Evolutionary conservation across 192 early-diverging fungal species (phyloP).

Genomic region (Gamsiella multidivaricata): DNA sequence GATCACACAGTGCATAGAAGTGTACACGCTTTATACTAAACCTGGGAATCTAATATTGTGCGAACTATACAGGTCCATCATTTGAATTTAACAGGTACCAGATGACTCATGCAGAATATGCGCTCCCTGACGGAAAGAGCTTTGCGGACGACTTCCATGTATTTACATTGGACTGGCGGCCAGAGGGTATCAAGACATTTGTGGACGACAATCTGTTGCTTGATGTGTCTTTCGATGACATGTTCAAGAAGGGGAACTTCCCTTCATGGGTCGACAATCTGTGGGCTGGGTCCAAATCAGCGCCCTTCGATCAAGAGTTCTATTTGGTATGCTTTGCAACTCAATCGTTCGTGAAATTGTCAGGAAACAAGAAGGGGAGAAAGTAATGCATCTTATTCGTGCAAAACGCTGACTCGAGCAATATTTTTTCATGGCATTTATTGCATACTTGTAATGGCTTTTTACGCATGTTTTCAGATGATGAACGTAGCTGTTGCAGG

Average conservation of each 20-base stretch:
- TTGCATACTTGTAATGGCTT: not conserved
- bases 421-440: not conserved
- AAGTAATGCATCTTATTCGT: no score
- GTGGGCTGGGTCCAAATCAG: constrained; percentile 59
- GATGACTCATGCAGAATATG: constrained; percentile 59
- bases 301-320: constrained; percentile 75
- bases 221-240: constrained; percentile 61
- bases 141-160: constrained; percentile 71
- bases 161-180: constrained; percentile 64
- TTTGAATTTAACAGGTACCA: constrained; percentile 56
- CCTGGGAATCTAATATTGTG: no score
- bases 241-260: constrained; percentile 66
- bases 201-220: constrained; percentile 64
- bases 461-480: constrained; percentile 46
- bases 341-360: no score
- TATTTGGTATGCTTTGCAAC: constrained; percentile 51
- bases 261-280: constrained; percentile 60
- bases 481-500: constrained; percentile 74
- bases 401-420: no score
- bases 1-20: not conserved
- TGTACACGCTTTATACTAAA: no score
- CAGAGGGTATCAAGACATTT: constrained; percentile 63
- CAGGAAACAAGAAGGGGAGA: no score
- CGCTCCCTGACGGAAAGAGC: constrained; percentile 39
- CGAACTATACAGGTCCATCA: constrained; percentile 49